A percentile compares a stretch with the other conserved stretches of the same genome.
These are phyloP conservation scores for Pyrenochaeta sp. DNA, from an alignment of 2,329 filamentous ascomycete genomes.

Conservation along the genomic window DNA sequence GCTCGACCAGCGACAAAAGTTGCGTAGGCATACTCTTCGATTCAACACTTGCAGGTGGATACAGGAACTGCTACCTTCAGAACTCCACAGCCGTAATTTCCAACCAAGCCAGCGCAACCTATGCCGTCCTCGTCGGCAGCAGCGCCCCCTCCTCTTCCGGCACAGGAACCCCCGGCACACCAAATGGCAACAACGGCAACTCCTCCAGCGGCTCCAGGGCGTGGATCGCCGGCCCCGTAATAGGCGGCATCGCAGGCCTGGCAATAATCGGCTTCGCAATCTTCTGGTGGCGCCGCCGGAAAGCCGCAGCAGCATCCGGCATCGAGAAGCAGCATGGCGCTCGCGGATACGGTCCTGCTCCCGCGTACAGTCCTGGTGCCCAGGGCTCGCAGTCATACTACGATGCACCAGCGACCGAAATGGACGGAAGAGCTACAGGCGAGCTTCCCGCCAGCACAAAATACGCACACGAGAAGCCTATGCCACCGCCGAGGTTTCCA, in stretches of 20 bases:
- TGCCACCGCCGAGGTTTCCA: neutral
- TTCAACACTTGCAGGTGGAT: slow-evolving; percentile 31
- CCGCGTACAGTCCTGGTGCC: neutral
- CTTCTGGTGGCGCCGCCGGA: slow-evolving; percentile 27
- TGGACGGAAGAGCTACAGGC: slow-evolving; percentile 10
- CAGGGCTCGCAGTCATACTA: slow-evolving; percentile 7
- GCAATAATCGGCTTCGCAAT: slow-evolving; percentile 22
- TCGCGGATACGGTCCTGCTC: neutral
- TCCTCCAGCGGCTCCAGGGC: slow-evolving; percentile 22
- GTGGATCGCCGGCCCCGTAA: slow-evolving; percentile 40
- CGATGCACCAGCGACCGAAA: slow-evolving; percentile 3
- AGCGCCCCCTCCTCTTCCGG: slow-evolving; percentile 9
- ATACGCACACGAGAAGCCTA: slow-evolving; percentile 18
- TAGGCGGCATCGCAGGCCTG: slow-evolving; percentile 28
- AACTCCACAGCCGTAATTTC: slow-evolving; percentile 35
- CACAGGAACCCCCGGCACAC: slow-evolving; percentile 3
- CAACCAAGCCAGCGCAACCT: slow-evolving; percentile 27
- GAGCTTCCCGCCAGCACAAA: slow-evolving; percentile 27
- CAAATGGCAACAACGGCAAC: neutral
- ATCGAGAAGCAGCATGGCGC: slow-evolving; percentile 18
- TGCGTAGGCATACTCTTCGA: slow-evolving; percentile 42
- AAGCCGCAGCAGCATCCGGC: neutral
- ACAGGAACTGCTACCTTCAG: slow-evolving; percentile 45
- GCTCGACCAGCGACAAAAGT: slow-evolving; percentile 26
- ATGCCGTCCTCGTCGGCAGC: slow-evolving; percentile 25